phyloP scores from a whole-genome alignment of 129 eudicot genomes.

The Cynara cardunculus region DNA sequence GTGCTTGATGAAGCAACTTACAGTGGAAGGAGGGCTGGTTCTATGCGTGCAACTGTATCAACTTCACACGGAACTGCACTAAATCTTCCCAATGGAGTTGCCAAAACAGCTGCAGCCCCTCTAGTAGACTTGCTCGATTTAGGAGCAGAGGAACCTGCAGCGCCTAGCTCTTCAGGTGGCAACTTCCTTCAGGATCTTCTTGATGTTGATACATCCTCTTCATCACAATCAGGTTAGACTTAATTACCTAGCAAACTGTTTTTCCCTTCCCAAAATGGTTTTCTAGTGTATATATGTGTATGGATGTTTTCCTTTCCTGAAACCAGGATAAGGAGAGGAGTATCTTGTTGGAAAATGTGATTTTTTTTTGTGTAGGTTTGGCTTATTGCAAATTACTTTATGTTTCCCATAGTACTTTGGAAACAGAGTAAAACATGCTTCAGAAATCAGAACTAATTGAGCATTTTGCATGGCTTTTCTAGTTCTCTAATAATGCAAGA shows the following conservation, averaged over 20 bases:
- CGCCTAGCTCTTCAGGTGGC: conserved; percentile 64
- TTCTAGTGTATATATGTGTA: background rate
- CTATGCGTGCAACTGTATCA: conserved; percentile 60
- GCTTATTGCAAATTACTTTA: background rate
- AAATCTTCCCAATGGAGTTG: conserved; percentile 67
- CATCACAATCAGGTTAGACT: conserved; percentile 68
- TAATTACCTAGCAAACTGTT: background rate
- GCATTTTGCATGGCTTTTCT: background rate
- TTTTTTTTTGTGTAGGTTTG: background rate
- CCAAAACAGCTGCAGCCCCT: conserved; percentile 65
- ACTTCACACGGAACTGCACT: conserved; percentile 46
- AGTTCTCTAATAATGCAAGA: background rate
- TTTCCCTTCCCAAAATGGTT: background rate
- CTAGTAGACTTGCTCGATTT: conserved; percentile 89
- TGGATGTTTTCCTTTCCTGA: background rate
- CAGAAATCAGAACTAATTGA: background rate
- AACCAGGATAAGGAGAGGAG: background rate
- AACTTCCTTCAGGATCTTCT: conserved; percentile 97
- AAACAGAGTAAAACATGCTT: background rate
- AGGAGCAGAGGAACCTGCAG: conserved; percentile 62
- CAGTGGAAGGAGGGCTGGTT: conserved; percentile 77
- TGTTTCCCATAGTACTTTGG: background rate
- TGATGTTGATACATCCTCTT: conserved; percentile 68
- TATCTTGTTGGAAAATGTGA: background rate
- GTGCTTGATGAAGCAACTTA: conserved; percentile 92